Conservation (phyloP, 208 protist genomes). For the Crithidia mellificae region DNA sequence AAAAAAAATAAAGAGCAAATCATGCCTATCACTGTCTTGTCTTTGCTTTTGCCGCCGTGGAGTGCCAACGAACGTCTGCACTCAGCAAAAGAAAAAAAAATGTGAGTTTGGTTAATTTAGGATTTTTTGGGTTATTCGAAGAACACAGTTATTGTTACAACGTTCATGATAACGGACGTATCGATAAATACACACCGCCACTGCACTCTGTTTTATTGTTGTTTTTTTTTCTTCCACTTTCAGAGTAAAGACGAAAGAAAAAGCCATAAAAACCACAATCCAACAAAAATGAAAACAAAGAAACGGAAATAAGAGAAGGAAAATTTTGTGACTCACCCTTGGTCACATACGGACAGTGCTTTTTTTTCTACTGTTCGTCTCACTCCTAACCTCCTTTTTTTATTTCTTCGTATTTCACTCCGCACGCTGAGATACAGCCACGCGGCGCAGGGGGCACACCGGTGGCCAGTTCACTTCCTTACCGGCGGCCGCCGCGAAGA, state of each 20-base stretch:
- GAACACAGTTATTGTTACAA: background rate
- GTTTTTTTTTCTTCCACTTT: background rate
- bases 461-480: slow-evolving; percentile 68
- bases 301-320: background rate
- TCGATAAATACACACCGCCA: background rate
- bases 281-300: slow-evolving; percentile 14
- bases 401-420: background rate
- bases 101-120: background rate
- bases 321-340: too few species aligned
- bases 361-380: too few species aligned
- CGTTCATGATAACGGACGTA: background rate
- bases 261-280: too few species aligned
- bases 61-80: background rate
- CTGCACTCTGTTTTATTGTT: too few species aligned
- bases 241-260: background rate
- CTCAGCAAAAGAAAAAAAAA: background rate
- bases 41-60: background rate
- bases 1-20: background rate
- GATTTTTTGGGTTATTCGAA: background rate
- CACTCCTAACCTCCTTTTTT: too few species aligned
- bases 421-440: slow-evolving; percentile 15
- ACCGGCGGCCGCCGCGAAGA: slow-evolving; percentile 89
- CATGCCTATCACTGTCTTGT: background rate
- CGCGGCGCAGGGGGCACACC: slow-evolving; percentile 44
- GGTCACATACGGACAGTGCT: too few species aligned